Base-by-base conservation (phyloP, 164 flowering plant genomes). In the Sedum album region DNA sequence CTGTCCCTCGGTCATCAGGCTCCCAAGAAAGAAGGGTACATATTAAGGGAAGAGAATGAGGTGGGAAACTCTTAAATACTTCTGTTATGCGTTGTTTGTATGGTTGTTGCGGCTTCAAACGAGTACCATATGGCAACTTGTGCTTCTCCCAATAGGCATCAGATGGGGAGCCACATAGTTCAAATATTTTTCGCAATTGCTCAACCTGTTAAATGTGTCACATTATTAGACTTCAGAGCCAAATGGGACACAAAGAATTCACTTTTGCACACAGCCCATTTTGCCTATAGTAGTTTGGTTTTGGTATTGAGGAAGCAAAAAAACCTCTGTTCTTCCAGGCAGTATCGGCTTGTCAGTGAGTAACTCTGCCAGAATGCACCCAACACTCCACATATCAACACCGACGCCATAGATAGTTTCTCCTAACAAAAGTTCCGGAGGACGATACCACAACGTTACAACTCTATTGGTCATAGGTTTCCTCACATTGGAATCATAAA, bases 161-260 rank as follows among this genome's bases (percentile, higher is more conserved):
- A 6, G 93, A 80, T 30, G 98, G 98, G 31, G 98, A 90, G 26
- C 98, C 97, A 82, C 98, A 93, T 69, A 93, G 79, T 75, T 44
- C 15, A 44, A 44, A 44, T 44, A 44, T 44, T 18, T 18, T 44
- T 17, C 15, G 48, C 48, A 44, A 79, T 68, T 93, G 98, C 78
- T 93, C 98, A 74, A 92, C 93, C 98, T 92, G 75, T 44, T 14
- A 48, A 14, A 44, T 11, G 18, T 3, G 48, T 44, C 15, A 44
- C 4, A 44, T 44, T 13, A 11, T 41, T 0, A 44, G 48, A 44
- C 48, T 44, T 35, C 7, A 7, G 7, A 35, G 38, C 7, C 7
- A 3, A 35, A n/a, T n/a, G n/a, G n/a, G 38, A 35, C 7, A 35
- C 38, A 7, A 35, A 3, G 38, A 35, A 35, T 35, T 3, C 3